These are phyloP conservation scores for Penicillium thymicola DNA, from an alignment of 2,329 filamentous ascomycete species.

Conservation along the genomic window DNA sequence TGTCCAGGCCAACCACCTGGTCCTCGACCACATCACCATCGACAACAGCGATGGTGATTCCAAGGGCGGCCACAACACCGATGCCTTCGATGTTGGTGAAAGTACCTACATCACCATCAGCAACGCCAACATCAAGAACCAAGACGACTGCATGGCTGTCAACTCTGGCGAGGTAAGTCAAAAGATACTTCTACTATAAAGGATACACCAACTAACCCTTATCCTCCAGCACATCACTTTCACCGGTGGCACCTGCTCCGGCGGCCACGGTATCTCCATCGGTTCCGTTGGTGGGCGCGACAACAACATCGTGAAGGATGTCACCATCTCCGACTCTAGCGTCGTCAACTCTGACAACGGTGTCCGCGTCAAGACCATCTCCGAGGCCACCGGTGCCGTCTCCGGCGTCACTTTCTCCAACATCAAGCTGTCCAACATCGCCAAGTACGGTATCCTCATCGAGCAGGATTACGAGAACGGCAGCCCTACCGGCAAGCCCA, in stretches of 20 bases:
- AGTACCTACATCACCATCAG: slow-evolving; percentile 50
- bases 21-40: slow-evolving; percentile 52
- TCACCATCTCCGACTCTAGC: slow-evolving; percentile 50
- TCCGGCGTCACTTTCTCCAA: slow-evolving; percentile 52
- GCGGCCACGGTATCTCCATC: slow-evolving; percentile 51
- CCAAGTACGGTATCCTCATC: slow-evolving; percentile 54
- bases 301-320: slow-evolving; percentile 54
- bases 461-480: slow-evolving; percentile 58
- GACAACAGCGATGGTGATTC: slow-evolving; percentile 57
- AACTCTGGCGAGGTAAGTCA: slow-evolving; percentile 50
- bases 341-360: slow-evolving; percentile 55
- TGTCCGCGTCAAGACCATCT: slow-evolving; percentile 58
- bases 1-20: slow-evolving; percentile 49
- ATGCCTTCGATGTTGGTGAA: slow-evolving; percentile 42
- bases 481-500: slow-evolving; percentile 39
- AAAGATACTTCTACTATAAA: background rate
- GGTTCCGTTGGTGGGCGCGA: slow-evolving; percentile 57
- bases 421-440: slow-evolving; percentile 52
- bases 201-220: background rate
- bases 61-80: slow-evolving; percentile 51
- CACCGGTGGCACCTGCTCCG: slow-evolving; percentile 30
- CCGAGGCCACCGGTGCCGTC: slow-evolving; percentile 52
- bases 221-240: slow-evolving; percentile 27
- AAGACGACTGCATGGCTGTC: slow-evolving; percentile 59
- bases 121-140: slow-evolving; percentile 54